phyloP scores from a whole-genome alignment of 2,329 filamentous ascomycete genomes.

The Tolypocladium album region DNA sequence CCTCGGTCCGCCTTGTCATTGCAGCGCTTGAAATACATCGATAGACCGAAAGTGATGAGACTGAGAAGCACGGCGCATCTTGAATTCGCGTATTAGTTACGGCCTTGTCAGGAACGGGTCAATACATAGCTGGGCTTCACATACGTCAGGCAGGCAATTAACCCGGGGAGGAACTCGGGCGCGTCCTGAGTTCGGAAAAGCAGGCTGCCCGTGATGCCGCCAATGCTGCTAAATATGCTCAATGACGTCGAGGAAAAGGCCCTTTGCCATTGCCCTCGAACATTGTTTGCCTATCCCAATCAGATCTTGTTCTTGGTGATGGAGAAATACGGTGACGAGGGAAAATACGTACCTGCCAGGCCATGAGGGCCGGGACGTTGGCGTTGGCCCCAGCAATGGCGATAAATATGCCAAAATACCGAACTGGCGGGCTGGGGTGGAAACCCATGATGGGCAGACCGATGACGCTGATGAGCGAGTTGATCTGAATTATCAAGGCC shows the following conservation, averaged over 20 bases:
- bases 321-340: no score
- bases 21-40: no score
- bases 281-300: slow-evolving; percentile 8
- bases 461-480: slow-evolving; percentile 5
- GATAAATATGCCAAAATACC: slow-evolving; percentile 13
- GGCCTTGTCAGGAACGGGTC: no score
- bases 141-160: no score
- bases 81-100: no score
- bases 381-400: slow-evolving; percentile 7
- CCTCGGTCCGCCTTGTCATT: no score
- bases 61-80: no score
- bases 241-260: slow-evolving; percentile 11
- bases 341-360: slow-evolving; percentile 3
- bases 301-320: no score
- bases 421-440: slow-evolving; percentile 2
- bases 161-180: neutral
- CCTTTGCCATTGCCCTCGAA: slow-evolving; percentile 13
- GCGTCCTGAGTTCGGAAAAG: slow-evolving; percentile 9
- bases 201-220: slow-evolving; percentile 10
- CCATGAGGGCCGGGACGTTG: slow-evolving; percentile 6
- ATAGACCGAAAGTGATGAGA: no score
- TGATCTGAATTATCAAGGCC: slow-evolving; percentile 9
- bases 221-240: slow-evolving; percentile 10
- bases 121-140: no score
- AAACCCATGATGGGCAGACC: slow-evolving; percentile 8